Conservation (phyloP, 768 basidiomycete genomes). For the Kwoniella shandongensis region DNA sequence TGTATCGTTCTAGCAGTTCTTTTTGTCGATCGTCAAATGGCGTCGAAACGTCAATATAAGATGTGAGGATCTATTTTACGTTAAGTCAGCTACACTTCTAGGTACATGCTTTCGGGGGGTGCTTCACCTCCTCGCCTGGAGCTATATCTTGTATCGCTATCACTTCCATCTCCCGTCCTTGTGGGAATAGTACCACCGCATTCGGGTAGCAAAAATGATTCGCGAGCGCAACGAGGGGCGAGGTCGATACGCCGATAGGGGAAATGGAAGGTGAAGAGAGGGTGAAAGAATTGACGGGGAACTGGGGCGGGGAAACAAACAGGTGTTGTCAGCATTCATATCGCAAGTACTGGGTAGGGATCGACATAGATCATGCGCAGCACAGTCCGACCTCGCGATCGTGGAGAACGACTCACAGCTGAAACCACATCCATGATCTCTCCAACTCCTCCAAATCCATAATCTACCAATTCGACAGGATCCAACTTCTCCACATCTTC, state of each 20-base stretch:
- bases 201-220: slow-evolving; percentile 69
- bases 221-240: slow-evolving; percentile 73
- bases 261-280: slow-evolving; percentile 73
- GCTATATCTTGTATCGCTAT: slow-evolving; percentile 67
- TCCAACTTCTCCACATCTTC: slow-evolving; percentile 1
- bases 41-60: slow-evolving; percentile 82
- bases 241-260: slow-evolving; percentile 80
- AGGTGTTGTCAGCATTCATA: too few relatives aligned
- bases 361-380: not conserved
- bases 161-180: slow-evolving; percentile 63
- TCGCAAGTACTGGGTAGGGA: slow-evolving; percentile 8
- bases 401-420: slow-evolving; percentile 32
- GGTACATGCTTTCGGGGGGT: too few relatives aligned
- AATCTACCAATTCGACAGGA: slow-evolving; percentile 33
- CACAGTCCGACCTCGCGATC: not conserved
- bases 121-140: slow-evolving; percentile 68
- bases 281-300: slow-evolving; percentile 87
- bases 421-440: slow-evolving; percentile 49
- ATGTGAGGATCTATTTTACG: slow-evolving; percentile 65
- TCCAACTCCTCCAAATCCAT: slow-evolving; percentile 29
- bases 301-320: slow-evolving; percentile 62
- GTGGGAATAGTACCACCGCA: slow-evolving; percentile 86
- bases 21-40: slow-evolving; percentile 62
- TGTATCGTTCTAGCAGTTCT: slow-evolving; percentile 69
- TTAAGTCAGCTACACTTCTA: too few relatives aligned